Percentiles rank a stretch among this genome's conserved stretches.
Conservation (phyloP, 164 flowering plant genomes). For the Macadamia tetraphylla region DNA sequence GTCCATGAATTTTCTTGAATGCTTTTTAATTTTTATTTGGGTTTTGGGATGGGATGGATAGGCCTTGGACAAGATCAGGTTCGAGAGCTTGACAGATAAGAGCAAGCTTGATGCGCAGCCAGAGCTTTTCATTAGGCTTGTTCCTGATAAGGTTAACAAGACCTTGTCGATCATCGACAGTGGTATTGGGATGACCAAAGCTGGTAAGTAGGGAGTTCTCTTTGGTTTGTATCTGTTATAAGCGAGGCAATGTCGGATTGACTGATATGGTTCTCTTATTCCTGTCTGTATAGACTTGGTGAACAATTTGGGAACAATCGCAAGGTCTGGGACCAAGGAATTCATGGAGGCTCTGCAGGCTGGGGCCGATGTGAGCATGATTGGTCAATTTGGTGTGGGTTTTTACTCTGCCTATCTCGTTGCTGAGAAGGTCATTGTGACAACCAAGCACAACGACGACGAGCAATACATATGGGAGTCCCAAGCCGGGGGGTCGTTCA, state of each 20-base stretch:
- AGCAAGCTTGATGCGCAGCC: constrained; percentile 43
- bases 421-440: constrained; percentile 55
- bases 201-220: constrained; percentile 8
- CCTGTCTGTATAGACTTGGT: constrained; percentile 33
- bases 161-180: constrained; percentile 37
- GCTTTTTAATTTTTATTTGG: no score
- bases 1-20: no score
- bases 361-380: constrained; percentile 64
- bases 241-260: not conserved
- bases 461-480: constrained; percentile 59
- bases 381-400: constrained; percentile 52
- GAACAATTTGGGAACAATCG: constrained; percentile 59
- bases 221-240: not conserved
- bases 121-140: constrained; percentile 37
- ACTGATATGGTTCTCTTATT: no score
- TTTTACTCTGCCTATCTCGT: constrained; percentile 52
- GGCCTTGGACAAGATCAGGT: constrained; percentile 44
- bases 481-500: constrained; percentile 51
- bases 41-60: not conserved
- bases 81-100: constrained; percentile 40
- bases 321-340: constrained; percentile 59
- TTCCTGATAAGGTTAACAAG: constrained; percentile 40
- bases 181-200: constrained; percentile 31
- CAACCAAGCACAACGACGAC: constrained; percentile 59
- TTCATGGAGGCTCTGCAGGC: constrained; percentile 58